A percentile compares a stretch with the other conserved stretches of the same genome.
phyloP scores from a whole-genome alignment of 108 stramenopile species.

The Pseudonitzschia pungens region DNA sequence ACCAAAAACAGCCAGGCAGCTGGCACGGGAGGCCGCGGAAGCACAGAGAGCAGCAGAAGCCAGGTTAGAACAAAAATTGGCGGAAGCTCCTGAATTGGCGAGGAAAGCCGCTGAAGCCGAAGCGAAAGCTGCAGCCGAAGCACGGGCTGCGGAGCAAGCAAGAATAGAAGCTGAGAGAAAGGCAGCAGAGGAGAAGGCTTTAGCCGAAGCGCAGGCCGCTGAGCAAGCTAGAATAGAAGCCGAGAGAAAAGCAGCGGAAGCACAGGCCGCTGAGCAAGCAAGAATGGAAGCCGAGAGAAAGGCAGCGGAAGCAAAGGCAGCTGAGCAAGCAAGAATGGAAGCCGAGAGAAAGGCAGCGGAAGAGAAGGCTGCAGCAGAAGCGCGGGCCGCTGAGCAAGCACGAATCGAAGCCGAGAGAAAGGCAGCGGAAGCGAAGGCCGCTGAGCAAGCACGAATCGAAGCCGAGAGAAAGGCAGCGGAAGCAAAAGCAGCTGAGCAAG shows the following conservation, averaged over 20 bases:
- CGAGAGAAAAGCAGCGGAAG: neutral
- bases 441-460: neutral
- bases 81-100: slow-evolving; percentile 2
- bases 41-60: slow-evolving; percentile 10
- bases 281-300: neutral
- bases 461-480: slow-evolving; percentile 14
- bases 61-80: slow-evolving; percentile 3
- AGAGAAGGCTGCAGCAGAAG: neutral
- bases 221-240: neutral
- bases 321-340: slow-evolving; percentile 5
- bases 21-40: slow-evolving; percentile 9
- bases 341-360: slow-evolving; percentile 11
- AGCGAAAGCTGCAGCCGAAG: slow-evolving; percentile 2
- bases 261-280: neutral
- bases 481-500: neutral
- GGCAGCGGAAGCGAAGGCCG: neutral
- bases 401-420: neutral
- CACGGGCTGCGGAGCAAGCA: neutral
- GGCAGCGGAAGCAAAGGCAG: neutral
- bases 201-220: slow-evolving; percentile 2
- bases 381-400: neutral
- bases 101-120: slow-evolving; percentile 12
- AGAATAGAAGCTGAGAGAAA: slow-evolving; percentile 4
- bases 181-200: neutral
- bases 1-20: neutral